These are phyloP conservation scores for Tetrapisispora iriomotensis DNA, from an alignment of 805 yeast species.

Conservation along the genomic window DNA sequence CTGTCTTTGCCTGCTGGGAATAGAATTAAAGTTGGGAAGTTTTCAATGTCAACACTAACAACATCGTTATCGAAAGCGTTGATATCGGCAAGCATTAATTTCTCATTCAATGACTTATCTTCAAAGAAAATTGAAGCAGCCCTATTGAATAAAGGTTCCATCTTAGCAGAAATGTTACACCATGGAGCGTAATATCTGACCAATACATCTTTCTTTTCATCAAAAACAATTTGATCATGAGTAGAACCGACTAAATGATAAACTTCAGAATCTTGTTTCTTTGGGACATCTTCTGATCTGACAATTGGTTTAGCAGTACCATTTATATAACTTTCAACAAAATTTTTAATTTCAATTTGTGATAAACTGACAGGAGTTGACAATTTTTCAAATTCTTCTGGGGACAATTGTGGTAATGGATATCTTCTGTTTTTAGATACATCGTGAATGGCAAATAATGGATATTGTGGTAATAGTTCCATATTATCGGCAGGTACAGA, in stretches of 20 bases:
- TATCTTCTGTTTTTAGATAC: slow-evolving; percentile 58
- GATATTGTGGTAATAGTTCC: slow-evolving; percentile 77
- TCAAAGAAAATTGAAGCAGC: slow-evolving; percentile 58
- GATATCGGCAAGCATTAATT: slow-evolving; percentile 71
- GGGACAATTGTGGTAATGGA: slow-evolving; percentile 54
- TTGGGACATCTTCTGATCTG: slow-evolving; percentile 83
- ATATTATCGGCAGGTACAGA: slow-evolving; percentile 83
- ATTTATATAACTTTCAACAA: slow-evolving; percentile 50
- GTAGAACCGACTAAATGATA: slow-evolving; percentile 74
- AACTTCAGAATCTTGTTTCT: slow-evolving; percentile 65
- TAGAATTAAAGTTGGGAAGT: slow-evolving; percentile 87
- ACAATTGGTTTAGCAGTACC: slow-evolving; percentile 64
- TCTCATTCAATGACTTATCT: slow-evolving; percentile 37
- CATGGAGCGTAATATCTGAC: slow-evolving; percentile 96
- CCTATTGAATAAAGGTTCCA: slow-evolving; percentile 85
- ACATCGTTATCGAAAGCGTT: slow-evolving; percentile 91
- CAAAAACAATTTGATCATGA: slow-evolving; percentile 58
- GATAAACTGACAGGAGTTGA: slow-evolving; percentile 32
- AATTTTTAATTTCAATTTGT: slow-evolving; percentile 45
- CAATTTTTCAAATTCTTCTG: slow-evolving; percentile 21
- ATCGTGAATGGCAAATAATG: slow-evolving; percentile 84
- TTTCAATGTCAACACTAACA: slow-evolving; percentile 57
- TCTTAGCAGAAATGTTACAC: slow-evolving; percentile 94
- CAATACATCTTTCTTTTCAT: slow-evolving; percentile 54
- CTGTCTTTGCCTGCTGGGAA: slow-evolving; percentile 80